A percentile compares a stretch with the other conserved stretches of the same genome.
phyloP scores from a whole-genome alignment of 805 yeast species.

The Schizosaccharomyces osmophilus region DNA sequence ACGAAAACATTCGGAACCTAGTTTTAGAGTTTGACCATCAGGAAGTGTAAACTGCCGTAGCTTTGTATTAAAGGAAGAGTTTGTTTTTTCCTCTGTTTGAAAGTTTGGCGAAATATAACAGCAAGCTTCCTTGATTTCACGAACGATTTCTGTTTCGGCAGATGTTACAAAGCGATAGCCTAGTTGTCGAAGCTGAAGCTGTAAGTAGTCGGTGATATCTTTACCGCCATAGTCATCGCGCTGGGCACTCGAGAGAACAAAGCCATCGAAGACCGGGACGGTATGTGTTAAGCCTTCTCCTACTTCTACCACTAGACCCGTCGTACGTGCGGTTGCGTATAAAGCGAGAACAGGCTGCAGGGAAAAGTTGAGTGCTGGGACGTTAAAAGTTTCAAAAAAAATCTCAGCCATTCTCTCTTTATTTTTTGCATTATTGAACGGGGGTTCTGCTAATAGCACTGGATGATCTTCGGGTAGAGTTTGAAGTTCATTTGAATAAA shows the following conservation, averaged over 20 bases:
- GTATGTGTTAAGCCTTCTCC: slow-evolving; percentile 82
- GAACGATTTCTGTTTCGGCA: slow-evolving; percentile 61
- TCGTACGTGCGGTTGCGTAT: slow-evolving; percentile 59
- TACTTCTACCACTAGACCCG: slow-evolving; percentile 71
- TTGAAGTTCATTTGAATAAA: slow-evolving; percentile 29
- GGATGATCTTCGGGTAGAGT: slow-evolving; percentile 50
- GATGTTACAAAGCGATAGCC: slow-evolving; percentile 46
- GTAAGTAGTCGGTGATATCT: slow-evolving; percentile 57
- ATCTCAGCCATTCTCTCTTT: slow-evolving; percentile 38
- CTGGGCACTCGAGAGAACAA: slow-evolving; percentile 45
- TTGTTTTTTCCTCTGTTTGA: slow-evolving; percentile 26
- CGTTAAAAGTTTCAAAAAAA: slow-evolving; percentile 45
- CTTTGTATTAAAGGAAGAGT: slow-evolving; percentile 6
- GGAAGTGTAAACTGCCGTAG: slow-evolving; percentile 34
- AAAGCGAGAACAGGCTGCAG: slow-evolving; percentile 60
- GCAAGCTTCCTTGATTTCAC: slow-evolving; percentile 49
- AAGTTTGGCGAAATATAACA: slow-evolving; percentile 43
- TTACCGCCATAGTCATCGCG: slow-evolving; percentile 68
- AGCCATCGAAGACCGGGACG: slow-evolving; percentile 81
- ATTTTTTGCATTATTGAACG: slow-evolving; percentile 44
- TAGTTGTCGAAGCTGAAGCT: slow-evolving; percentile 33
- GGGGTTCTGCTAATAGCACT: slow-evolving; percentile 66
- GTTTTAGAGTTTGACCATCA: slow-evolving; percentile 46
- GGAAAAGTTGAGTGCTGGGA: slow-evolving; percentile 50
- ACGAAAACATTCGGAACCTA: slow-evolving; percentile 47